These are phyloP conservation scores for Candolleomyces efflorescens DNA, from an alignment of 768 basidiomycete species.

Conservation along the genomic window DNA sequence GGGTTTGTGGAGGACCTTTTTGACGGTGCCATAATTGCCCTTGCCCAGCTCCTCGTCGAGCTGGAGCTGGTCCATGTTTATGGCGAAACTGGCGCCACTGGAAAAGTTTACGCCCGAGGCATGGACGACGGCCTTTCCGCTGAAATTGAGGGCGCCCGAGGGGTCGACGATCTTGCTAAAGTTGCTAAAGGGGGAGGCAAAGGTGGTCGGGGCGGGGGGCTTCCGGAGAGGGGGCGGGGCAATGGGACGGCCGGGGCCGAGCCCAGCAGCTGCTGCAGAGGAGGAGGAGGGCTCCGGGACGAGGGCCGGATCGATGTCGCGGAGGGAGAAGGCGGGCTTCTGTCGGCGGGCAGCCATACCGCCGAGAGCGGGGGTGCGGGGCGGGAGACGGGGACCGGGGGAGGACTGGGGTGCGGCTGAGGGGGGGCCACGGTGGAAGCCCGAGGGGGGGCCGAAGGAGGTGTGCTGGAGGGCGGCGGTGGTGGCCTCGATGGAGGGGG, in stretches of 20 bases:
- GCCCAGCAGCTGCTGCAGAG: constrained; percentile 48
- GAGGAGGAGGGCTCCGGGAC: constrained; percentile 10
- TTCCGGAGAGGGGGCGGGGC: constrained; percentile 31
- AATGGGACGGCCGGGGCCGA: constrained; percentile 62
- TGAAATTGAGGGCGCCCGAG: constrained; percentile 92
- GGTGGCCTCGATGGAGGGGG: constrained; percentile 14
- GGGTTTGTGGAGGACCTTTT: constrained; percentile 90
- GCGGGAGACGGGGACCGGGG: constrained; percentile 19
- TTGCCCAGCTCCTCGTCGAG: constrained; percentile 91
- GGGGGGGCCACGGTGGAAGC: constrained; percentile 7
- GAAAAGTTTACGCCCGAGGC: constrained; percentile 83
- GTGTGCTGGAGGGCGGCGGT: constrained; percentile 9
- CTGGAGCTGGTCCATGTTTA: constrained; percentile 92
- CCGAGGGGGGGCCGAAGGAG: constrained; percentile 3
- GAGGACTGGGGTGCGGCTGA: constrained; percentile 14
- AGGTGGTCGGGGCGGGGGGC: constrained; percentile 35
- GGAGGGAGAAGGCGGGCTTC: constrained; percentile 57
- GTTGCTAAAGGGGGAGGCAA: constrained; percentile 82
- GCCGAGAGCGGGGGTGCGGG: constrained; percentile 10
- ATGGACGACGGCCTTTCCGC: constrained; percentile 89
- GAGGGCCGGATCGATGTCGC: constrained; percentile 49
- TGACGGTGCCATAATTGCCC: constrained; percentile 97
- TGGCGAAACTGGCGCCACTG: constrained; percentile 84
- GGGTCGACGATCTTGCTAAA: constrained; percentile 68
- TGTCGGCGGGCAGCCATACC: constrained; percentile 42